Evolutionary conservation across 345 rosid genomes (phyloP).

Genomic region (Kernera saxatilis): DNA sequence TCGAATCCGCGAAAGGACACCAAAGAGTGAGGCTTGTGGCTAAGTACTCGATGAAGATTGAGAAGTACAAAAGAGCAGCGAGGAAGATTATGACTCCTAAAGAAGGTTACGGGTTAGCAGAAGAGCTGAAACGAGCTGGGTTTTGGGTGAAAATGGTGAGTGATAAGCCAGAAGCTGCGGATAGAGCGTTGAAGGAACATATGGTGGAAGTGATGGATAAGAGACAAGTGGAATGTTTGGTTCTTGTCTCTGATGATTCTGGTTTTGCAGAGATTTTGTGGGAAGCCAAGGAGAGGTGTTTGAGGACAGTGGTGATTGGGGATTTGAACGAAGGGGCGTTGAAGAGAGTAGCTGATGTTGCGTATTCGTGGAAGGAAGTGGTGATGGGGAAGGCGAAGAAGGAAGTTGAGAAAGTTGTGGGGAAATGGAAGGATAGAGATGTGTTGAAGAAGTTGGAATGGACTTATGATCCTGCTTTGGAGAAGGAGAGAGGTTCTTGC

Average conservation of each 20-base stretch:
- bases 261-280: conserved; percentile 57
- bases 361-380: conserved; percentile 79
- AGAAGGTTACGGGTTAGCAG: conserved; percentile 64
- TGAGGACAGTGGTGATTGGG: conserved; percentile 79
- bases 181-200: conserved; percentile 60
- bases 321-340: conserved; percentile 56
- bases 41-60: conserved; percentile 72
- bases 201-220: conserved; percentile 73
- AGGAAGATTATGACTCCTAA: conserved; percentile 56
- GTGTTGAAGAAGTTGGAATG: conserved; percentile 71
- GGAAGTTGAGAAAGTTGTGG: conserved; percentile 62
- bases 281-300: conserved; percentile 70
- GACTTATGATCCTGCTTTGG: conserved; percentile 57
- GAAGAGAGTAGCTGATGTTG: conserved; percentile 72
- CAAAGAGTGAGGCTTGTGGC: conserved; percentile 69
- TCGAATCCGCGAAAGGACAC: conserved; percentile 74
- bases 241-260: conserved; percentile 83
- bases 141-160: conserved; percentile 59
- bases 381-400: conserved; percentile 84
- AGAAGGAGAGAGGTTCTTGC: conserved; percentile 22
- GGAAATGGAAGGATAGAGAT: conserved; percentile 70
- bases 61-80: conserved; percentile 61
- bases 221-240: conserved; percentile 65
- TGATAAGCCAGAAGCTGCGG: conserved; percentile 73
- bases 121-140: conserved; percentile 74